phyloP scores from a whole-genome alignment of 345 rosid species.

The Camelina sativa region DNA sequence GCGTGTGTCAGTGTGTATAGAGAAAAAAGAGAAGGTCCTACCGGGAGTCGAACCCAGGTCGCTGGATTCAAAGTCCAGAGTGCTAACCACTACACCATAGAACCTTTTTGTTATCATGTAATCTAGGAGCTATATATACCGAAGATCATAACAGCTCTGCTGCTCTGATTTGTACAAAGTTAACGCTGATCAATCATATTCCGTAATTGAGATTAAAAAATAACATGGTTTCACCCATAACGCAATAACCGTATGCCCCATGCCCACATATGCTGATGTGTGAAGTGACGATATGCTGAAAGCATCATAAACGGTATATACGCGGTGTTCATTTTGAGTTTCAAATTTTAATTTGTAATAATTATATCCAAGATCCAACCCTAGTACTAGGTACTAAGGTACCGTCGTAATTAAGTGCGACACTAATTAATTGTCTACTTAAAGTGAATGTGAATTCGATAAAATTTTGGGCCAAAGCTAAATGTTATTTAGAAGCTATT shows the following conservation, averaged over 20 bases:
- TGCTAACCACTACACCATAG: slow-evolving; percentile 97
- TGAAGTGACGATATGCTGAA: no score
- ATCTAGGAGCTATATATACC: rapidly evolving
- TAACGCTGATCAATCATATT: neutral
- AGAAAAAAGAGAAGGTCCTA: slow-evolving; percentile 55
- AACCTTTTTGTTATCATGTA: slow-evolving; percentile 39
- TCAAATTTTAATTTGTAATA: neutral
- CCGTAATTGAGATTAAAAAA: neutral
- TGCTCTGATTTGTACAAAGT: neutral
- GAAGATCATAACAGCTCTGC: no score
- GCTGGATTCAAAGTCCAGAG: slow-evolving; percentile 94
- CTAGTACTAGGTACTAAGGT: neutral
- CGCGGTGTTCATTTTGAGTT: slow-evolving; percentile 28
- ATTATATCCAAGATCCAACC: slow-evolving; percentile 27
- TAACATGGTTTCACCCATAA: neutral
- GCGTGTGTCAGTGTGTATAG: neutral
- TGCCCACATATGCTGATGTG: no score
- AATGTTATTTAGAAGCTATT: neutral
- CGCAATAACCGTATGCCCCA: neutral
- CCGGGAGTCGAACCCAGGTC: slow-evolving; percentile 98
- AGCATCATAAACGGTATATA: slow-evolving; percentile 12
- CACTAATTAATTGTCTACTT: neutral
- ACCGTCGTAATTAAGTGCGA: neutral
- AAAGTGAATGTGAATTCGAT: neutral
- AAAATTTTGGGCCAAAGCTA: neutral